These are phyloP conservation scores for Arabis alpina DNA, from an alignment of 345 rosid species.

Conservation along the genomic window DNA sequence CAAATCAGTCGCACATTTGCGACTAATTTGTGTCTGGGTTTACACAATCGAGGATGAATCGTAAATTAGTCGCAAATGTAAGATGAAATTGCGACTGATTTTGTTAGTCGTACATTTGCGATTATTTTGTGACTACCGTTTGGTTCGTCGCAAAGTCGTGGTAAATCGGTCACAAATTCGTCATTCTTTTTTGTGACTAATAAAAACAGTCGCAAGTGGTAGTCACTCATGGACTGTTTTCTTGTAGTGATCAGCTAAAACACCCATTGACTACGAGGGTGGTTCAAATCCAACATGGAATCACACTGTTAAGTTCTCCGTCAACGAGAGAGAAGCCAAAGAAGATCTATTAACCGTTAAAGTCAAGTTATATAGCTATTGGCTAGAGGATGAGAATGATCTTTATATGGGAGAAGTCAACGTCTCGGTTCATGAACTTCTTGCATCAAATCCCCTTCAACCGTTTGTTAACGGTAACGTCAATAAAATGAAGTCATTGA, in stretches of 20 bases:
- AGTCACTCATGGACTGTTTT: no score
- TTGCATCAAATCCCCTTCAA: conserved; percentile 43
- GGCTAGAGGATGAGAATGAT: conserved; percentile 63
- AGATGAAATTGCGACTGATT: no score
- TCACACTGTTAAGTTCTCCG: conserved; percentile 60
- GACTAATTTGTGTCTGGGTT: no score
- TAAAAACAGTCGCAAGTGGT: no score
- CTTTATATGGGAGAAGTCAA: conserved; percentile 61
- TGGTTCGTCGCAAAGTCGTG: no score
- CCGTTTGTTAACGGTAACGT: conserved; percentile 34
- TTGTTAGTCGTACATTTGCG: no score
- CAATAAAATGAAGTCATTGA: conserved; percentile 45
- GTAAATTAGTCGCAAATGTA: no score
- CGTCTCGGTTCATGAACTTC: conserved; percentile 68
- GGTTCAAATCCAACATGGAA: conserved; percentile 76
- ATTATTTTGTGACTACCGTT: no score
- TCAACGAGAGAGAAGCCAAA: conserved; percentile 52
- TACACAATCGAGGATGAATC: no score
- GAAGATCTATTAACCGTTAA: conserved; percentile 51
- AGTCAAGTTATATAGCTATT: conserved; percentile 63
- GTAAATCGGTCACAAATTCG: no score
- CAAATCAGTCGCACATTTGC: no score
- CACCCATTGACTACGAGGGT: conserved; percentile 54
- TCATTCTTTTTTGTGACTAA: no score
- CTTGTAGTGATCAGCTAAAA: conserved; percentile 53